A percentile compares a stretch with the other conserved stretches of the same genome.
Conservation (phyloP, 2,329 filamentous ascomycete species). For the Dactylellina parvicollis region DNA sequence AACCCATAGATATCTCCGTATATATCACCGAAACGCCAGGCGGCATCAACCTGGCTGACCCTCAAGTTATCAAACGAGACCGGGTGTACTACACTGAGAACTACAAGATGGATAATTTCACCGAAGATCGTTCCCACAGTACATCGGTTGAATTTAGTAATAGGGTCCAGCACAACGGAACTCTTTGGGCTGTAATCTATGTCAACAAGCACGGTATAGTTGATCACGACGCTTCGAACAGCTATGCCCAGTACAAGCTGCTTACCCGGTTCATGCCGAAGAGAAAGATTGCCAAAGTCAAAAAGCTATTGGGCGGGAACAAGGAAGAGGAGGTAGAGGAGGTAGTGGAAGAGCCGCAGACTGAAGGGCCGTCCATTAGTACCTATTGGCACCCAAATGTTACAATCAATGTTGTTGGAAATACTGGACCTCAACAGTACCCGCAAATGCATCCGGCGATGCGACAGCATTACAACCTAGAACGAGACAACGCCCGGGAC, state of each 20-base stretch:
- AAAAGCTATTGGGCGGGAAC: conserved; percentile 76
- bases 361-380: conserved; percentile 72
- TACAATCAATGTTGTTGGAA: conserved; percentile 85
- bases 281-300: conserved; percentile 88
- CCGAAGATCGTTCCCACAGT: conserved; percentile 79
- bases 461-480: conserved; percentile 80
- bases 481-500: conserved; percentile 82
- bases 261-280: conserved; percentile 89
- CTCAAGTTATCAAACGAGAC: conserved; percentile 69
- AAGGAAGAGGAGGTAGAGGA: conserved; percentile 66
- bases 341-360: conserved; percentile 65
- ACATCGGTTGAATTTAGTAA: conserved; percentile 80
- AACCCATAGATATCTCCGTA: conserved; percentile 81
- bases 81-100: conserved; percentile 81
- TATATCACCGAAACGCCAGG: conserved; percentile 81
- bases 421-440: conserved; percentile 76
- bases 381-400: conserved; percentile 97
- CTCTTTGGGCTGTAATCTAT: conserved; percentile 94
- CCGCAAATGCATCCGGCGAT: conserved; percentile 75
- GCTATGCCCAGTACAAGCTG: conserved; percentile 84
- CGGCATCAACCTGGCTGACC: conserved; percentile 73
- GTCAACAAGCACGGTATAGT: conserved; percentile 78
- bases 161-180: conserved; percentile 88
- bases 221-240: conserved; percentile 77
- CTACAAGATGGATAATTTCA: conserved; percentile 81